A percentile compares a stretch with the other conserved stretches of the same genome.
phyloP scores from a whole-genome alignment of 306 rosid genomes.

The Carpinus fangiana region DNA sequence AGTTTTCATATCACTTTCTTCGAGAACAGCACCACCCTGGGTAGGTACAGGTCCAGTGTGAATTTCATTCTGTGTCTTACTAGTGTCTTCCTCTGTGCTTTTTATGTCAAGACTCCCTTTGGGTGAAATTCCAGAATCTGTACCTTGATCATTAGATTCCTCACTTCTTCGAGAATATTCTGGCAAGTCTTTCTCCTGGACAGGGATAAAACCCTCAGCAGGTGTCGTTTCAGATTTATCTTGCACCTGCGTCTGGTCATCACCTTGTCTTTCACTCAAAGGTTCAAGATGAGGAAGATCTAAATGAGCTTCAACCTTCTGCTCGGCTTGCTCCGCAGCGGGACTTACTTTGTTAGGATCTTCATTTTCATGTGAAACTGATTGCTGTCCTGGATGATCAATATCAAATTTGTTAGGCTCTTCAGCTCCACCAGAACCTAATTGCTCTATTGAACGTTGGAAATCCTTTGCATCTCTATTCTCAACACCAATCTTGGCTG shows the following conservation, averaged over 20 bases:
- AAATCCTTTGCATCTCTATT: constrained; percentile 35
- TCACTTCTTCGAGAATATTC: constrained; percentile 38
- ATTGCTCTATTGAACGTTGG: constrained; percentile 38
- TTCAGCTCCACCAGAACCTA: constrained; percentile 37
- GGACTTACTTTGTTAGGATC: constrained; percentile 36
- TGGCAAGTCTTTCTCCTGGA: constrained; percentile 44
- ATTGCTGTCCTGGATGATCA: constrained; percentile 41
- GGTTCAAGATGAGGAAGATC: constrained; percentile 43
- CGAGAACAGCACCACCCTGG: constrained; percentile 35
- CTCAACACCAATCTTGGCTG: constrained; percentile 32
- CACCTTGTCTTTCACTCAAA: constrained; percentile 42
- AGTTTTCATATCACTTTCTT: constrained; percentile 37
- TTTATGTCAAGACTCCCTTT: constrained; percentile 35
- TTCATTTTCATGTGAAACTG: constrained; percentile 39
- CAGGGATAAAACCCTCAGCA: constrained; percentile 30
- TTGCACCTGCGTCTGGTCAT: constrained; percentile 36
- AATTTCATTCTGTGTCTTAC: constrained; percentile 29
- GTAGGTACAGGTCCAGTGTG: constrained; percentile 41
- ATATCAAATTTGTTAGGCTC: constrained; percentile 31
- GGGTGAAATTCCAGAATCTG: constrained; percentile 33
- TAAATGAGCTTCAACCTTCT: constrained; percentile 41
- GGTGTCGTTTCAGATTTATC: constrained; percentile 36
- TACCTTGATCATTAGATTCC: constrained; percentile 37
- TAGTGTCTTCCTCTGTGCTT: constrained; percentile 34
- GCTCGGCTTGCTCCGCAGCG: constrained; percentile 41